Evolutionary conservation across 2,329 filamentous ascomycete genomes (phyloP).

Genomic region (Xenoacremonium recifei): DNA sequence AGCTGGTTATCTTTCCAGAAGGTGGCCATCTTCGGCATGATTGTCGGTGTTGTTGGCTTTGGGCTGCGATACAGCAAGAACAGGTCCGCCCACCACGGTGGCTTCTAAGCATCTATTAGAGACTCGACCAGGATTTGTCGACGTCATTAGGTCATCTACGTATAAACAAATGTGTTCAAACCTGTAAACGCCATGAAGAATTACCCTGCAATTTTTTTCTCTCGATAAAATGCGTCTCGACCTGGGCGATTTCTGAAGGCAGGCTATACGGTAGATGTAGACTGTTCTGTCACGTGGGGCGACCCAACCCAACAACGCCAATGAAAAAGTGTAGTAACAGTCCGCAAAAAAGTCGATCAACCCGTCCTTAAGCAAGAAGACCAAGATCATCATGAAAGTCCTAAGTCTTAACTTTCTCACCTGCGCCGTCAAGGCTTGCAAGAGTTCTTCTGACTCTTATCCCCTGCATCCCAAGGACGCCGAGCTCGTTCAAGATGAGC

Average conservation of each 20-base stretch:
- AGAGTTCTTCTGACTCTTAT: constrained; percentile 74
- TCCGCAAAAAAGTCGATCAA: not conserved
- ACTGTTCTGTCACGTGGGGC: constrained; percentile 35
- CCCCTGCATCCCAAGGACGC: constrained; percentile 91
- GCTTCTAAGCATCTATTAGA: too few relatives aligned
- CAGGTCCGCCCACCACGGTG: constrained; percentile 6
- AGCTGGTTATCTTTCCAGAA: constrained; percentile 23
- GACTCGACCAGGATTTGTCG: too few relatives aligned
- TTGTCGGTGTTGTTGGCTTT: constrained; percentile 19
- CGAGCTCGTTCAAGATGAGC: constrained; percentile 83
- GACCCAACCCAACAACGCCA: constrained; percentile 8
- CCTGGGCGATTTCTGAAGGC: too few relatives aligned
- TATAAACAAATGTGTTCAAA: too few relatives aligned
- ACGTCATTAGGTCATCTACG: too few relatives aligned
- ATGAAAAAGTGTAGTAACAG: constrained; percentile 33
- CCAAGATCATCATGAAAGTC: constrained; percentile 71
- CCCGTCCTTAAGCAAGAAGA: not conserved
- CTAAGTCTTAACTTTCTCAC: constrained; percentile 95
- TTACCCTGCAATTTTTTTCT: too few relatives aligned
- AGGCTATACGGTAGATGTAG: too few relatives aligned
- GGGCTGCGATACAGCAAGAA: constrained; percentile 17
- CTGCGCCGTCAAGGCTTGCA: constrained; percentile 95
- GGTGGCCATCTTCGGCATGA: constrained; percentile 17
- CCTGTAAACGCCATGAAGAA: too few relatives aligned
- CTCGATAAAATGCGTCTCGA: too few relatives aligned